These are phyloP conservation scores for Aspergillus sclerotialis DNA, from an alignment of 2,329 filamentous ascomycete species.

Conservation along the genomic window DNA sequence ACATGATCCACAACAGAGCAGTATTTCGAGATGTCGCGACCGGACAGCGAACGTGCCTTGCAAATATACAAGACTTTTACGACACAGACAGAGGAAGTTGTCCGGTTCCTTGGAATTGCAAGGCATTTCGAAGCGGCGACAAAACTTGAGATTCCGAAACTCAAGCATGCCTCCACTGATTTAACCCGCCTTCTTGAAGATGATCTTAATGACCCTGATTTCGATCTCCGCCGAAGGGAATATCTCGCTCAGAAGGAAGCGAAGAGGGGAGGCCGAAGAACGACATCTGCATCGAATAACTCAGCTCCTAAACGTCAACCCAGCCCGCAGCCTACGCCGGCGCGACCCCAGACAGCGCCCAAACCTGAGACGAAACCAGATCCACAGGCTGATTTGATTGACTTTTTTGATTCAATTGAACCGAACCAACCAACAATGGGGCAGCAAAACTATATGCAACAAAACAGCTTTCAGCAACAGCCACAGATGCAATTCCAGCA, in stretches of 20 bases:
- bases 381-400: constrained; percentile 71
- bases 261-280: constrained; percentile 46
- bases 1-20: constrained; percentile 53
- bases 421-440: constrained; percentile 71
- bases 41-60: constrained; percentile 86
- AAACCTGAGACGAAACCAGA: constrained; percentile 30
- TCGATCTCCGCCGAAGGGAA: constrained; percentile 85
- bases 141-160: constrained; percentile 85
- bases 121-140: constrained; percentile 89
- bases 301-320: constrained; percentile 21
- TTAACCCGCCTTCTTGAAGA: constrained; percentile 85
- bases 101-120: constrained; percentile 80
- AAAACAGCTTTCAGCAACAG: constrained; percentile 14
- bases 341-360: constrained; percentile 20
- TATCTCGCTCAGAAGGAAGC: constrained; percentile 83
- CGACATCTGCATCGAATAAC: constrained; percentile 23
- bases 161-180: constrained; percentile 94
- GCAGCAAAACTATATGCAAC: constrained; percentile 33
- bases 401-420: constrained; percentile 92
- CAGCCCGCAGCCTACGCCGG: constrained; percentile 15
- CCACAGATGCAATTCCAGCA: constrained; percentile 35
- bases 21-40: constrained; percentile 96
- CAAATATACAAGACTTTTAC: constrained; percentile 89
- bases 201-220: constrained; percentile 89
- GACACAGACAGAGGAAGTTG: constrained; percentile 84